phyloP scores from a whole-genome alignment of 352 stramenopile species.

The Halophytophthora batemanensis region DNA sequence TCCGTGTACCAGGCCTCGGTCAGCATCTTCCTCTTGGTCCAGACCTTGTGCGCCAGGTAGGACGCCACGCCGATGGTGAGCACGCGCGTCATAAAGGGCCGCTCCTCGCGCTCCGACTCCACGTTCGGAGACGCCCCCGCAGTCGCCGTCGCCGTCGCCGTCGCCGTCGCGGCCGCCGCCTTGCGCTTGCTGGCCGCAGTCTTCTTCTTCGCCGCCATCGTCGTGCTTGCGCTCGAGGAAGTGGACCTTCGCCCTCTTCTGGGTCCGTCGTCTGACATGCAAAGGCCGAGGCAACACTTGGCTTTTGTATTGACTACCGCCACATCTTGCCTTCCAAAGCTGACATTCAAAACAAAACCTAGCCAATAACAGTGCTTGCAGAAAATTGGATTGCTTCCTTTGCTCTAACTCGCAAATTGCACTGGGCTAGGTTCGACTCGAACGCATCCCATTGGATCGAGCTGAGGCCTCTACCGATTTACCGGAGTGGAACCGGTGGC shows the following conservation, averaged over 20 bases:
- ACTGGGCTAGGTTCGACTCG: too few species aligned
- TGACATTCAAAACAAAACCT: too few species aligned
- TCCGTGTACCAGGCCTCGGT: slow-evolving; percentile 66
- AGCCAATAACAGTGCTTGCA: too few species aligned
- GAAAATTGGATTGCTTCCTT: too few species aligned
- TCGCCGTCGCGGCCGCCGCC: background rate
- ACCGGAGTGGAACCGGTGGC: too few species aligned
- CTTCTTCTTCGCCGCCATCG: slow-evolving; percentile 13
- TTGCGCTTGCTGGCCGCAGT: slow-evolving; percentile 4
- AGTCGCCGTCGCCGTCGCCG: background rate
- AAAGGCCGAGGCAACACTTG: background rate
- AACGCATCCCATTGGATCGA: too few species aligned
- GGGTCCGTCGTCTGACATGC: too few species aligned
- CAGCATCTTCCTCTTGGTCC: slow-evolving; percentile 65
- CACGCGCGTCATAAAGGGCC: slow-evolving; percentile 52
- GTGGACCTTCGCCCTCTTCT: too few species aligned
- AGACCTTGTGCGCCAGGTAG: slow-evolving; percentile 78
- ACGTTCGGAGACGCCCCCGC: background rate
- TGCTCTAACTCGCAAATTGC: too few species aligned
- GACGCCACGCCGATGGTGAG: slow-evolving; percentile 63
- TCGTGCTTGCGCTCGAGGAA: background rate
- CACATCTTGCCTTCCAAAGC: background rate
- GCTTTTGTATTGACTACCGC: background rate
- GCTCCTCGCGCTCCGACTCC: slow-evolving; percentile 14
- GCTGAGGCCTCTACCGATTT: too few species aligned